These are phyloP conservation scores for Gaultheria prostrata DNA, from an alignment of 148 eudicot species.

Conservation along the genomic window DNA sequence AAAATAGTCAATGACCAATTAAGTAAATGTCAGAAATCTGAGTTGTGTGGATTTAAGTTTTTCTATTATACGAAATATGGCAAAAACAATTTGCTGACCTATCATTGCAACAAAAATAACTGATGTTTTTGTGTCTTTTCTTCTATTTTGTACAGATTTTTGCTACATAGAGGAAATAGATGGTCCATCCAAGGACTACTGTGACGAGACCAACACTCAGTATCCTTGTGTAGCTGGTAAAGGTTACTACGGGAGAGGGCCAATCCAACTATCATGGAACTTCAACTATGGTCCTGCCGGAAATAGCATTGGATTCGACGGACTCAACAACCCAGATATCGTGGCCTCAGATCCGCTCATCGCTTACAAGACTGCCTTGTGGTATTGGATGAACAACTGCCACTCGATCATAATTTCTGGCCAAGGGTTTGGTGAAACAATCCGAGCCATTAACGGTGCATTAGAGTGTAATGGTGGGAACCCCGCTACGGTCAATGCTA, in stretches of 20 bases:
- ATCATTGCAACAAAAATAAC: neutral
- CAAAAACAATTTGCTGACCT: neutral
- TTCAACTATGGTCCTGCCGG: conserved; percentile 62
- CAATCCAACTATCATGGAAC: conserved; percentile 59
- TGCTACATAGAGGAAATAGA: conserved; percentile 49
- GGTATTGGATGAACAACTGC: conserved; percentile 55
- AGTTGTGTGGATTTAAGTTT: too few relatives aligned
- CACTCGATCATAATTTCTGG: conserved; percentile 35
- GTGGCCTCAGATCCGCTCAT: conserved; percentile 43
- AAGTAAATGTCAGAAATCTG: too few relatives aligned
- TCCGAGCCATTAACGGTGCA: conserved; percentile 42
- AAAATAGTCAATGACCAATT: too few relatives aligned
- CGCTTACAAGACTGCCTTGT: conserved; percentile 54
- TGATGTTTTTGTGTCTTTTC: too few relatives aligned
- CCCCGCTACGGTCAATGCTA: conserved; percentile 17
- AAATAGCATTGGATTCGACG: conserved; percentile 34
- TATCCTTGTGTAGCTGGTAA: conserved; percentile 41
- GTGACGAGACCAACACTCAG: conserved; percentile 23
- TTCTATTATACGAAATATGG: too few relatives aligned
- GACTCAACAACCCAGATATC: conserved; percentile 40
- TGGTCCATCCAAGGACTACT: conserved; percentile 29
- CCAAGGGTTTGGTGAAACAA: conserved; percentile 63
- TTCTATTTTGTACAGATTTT: conserved; percentile 25
- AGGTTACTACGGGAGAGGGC: conserved; percentile 64
- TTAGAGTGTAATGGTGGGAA: conserved; percentile 46